Conservation (phyloP, 192 early-diverging fungal species). For the Backusella circina region DNA sequence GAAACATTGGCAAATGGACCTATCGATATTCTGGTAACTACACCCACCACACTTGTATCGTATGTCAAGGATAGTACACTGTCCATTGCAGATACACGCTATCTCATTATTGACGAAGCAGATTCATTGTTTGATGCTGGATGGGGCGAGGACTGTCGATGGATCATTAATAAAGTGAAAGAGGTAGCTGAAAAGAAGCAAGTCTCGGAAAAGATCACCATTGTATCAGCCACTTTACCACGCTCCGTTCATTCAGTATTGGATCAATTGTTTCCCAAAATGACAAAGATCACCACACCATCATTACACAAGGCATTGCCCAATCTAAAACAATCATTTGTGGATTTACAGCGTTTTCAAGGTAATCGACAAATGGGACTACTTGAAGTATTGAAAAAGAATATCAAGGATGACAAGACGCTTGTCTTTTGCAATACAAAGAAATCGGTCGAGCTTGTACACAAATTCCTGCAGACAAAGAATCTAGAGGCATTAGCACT, state of each 20-base stretch:
- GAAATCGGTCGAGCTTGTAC: slow-evolving; percentile 51
- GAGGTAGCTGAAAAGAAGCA: slow-evolving; percentile 37
- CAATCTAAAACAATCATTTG: slow-evolving; percentile 75
- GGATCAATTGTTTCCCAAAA: slow-evolving; percentile 46
- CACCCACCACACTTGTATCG: slow-evolving; percentile 68
- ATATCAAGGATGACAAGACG: slow-evolving; percentile 58
- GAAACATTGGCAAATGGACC: slow-evolving; percentile 54
- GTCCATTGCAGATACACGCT: slow-evolving; percentile 54
- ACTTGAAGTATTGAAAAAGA: slow-evolving; percentile 65
- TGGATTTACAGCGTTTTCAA: slow-evolving; percentile 68
- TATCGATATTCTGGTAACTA: slow-evolving; percentile 82
- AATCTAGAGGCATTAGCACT: slow-evolving; percentile 24
- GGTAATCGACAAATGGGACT: slow-evolving; percentile 69
- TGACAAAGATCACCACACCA: slow-evolving; percentile 75
- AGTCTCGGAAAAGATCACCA: slow-evolving; percentile 46
- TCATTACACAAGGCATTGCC: slow-evolving; percentile 74
- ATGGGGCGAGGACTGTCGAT: slow-evolving; percentile 63
- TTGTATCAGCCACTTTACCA: slow-evolving; percentile 72
- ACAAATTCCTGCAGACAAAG: slow-evolving; percentile 50
- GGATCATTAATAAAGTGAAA: slow-evolving; percentile 50
- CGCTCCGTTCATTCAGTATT: slow-evolving; percentile 61
- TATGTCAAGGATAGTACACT: slow-evolving; percentile 53
- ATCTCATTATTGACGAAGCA: slow-evolving; percentile 90
- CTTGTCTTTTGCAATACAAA: slow-evolving; percentile 89
- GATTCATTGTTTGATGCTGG: slow-evolving; percentile 88